Conservation (phyloP, 495 filamentous ascomycete genomes). For the Echria macrotheca region DNA sequence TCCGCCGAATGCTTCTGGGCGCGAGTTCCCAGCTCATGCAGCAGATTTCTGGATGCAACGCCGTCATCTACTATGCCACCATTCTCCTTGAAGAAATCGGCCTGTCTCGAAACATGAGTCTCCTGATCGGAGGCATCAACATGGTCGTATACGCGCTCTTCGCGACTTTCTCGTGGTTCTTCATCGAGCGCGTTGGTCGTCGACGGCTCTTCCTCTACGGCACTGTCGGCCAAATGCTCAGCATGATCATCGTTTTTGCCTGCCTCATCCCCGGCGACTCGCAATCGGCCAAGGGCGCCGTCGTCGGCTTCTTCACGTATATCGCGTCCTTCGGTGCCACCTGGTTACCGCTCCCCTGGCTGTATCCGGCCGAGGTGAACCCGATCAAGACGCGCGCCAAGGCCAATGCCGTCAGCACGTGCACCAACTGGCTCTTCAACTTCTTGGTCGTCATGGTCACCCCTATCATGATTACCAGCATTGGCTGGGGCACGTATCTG, state of each 20-base stretch:
- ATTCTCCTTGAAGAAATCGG: constrained; percentile 65
- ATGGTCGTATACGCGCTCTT: constrained; percentile 76
- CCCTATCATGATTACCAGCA: constrained; percentile 62
- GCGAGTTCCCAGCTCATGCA: constrained; percentile 67
- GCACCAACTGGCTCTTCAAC: constrained; percentile 78
- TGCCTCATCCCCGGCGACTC: constrained; percentile 57
- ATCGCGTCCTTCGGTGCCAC: constrained; percentile 73
- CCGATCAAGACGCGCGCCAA: constrained; percentile 69
- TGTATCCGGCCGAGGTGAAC: constrained; percentile 64
- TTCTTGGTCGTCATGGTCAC: constrained; percentile 78
- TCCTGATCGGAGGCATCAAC: constrained; percentile 74
- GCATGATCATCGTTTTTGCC: constrained; percentile 72
- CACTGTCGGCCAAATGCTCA: constrained; percentile 60
- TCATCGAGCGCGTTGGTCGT: constrained; percentile 68
- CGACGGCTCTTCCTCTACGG: constrained; percentile 68
- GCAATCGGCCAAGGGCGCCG: constrained; percentile 59
- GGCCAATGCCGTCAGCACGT: constrained; percentile 71
- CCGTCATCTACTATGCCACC: constrained; percentile 80
- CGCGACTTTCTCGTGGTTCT: constrained; percentile 73
- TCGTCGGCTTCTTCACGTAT: constrained; percentile 73
- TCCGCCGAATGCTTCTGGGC: constrained; percentile 58
- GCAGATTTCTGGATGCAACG: constrained; percentile 71
- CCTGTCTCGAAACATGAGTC: constrained; percentile 51
- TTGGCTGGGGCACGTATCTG: constrained; percentile 71
- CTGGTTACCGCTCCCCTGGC: constrained; percentile 66